A percentile compares a stretch with the other conserved stretches of the same genome.
These are phyloP conservation scores for Pelargonium myrrhifolium DNA, from an alignment of 441 rosid species.

Conservation along the genomic window DNA sequence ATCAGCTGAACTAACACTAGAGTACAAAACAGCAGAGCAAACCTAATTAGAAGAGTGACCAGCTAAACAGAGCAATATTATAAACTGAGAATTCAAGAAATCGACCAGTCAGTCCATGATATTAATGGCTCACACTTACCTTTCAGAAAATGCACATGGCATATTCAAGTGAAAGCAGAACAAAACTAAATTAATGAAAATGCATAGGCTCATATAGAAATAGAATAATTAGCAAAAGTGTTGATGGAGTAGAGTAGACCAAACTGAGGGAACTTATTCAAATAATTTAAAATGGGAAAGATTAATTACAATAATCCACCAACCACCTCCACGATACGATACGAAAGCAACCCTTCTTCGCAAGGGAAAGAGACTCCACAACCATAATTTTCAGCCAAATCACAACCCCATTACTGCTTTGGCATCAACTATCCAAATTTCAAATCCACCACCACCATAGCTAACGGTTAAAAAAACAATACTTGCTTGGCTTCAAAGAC, in stretches of 20 bases:
- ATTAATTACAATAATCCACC: conserved; percentile 28
- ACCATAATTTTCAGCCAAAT: too few relatives aligned
- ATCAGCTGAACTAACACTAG: neutral
- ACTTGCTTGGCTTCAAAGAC: too few relatives aligned
- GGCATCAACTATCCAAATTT: neutral
- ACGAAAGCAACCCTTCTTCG: conserved; percentile 54
- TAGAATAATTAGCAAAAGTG: conserved; percentile 6
- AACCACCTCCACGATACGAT: conserved; percentile 28
- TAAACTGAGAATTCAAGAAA: neutral
- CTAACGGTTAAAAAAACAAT: conserved; percentile 5
- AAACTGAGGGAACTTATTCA: conserved; percentile 1
- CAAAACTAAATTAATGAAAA: neutral
- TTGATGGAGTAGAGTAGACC: neutral
- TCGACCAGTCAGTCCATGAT: neutral
- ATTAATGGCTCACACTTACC: neutral
- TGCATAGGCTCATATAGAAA: conserved; percentile 15
- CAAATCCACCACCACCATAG: conserved; percentile 5
- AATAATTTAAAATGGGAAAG: conserved; percentile 14
- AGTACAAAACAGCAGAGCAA: neutral
- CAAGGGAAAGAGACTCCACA: conserved; percentile 28
- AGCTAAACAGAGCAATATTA: neutral
- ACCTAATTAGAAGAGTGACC: neutral
- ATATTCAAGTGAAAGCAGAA: conserved; percentile 1
- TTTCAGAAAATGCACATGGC: neutral
- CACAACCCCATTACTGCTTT: neutral